Percentiles rank a stretch among this genome's conserved stretches.
Conservation (phyloP, 2,329 filamentous ascomycete species). For the Penicillium decumbens region DNA sequence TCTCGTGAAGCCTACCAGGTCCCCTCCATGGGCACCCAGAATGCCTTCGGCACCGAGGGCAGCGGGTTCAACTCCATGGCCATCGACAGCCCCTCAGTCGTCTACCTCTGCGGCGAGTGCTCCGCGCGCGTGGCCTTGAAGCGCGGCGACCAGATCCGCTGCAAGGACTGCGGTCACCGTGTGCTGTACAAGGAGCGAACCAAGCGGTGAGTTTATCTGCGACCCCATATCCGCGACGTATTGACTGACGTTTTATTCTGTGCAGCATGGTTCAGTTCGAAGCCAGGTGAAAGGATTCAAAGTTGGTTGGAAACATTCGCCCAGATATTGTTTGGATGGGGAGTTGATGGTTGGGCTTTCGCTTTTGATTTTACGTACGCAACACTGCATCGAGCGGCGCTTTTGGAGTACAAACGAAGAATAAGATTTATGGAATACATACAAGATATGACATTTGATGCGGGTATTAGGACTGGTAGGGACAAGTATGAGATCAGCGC, state of each 20-base stretch:
- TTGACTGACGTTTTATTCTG: constrained; percentile 10
- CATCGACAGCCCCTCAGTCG: constrained; percentile 54
- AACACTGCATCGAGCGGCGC: constrained; percentile 33
- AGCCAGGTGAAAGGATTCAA: constrained; percentile 60
- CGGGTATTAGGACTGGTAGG: neutral
- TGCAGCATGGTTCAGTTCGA: constrained; percentile 96
- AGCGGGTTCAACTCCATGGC: constrained; percentile 36
- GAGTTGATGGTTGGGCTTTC: constrained; percentile 11
- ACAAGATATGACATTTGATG: neutral
- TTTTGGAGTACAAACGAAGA: constrained; percentile 23
- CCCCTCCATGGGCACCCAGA: constrained; percentile 51
- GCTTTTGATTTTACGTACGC: constrained; percentile 13
- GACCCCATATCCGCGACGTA: constrained; percentile 1
- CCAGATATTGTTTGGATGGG: neutral
- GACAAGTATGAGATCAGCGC: neutral
- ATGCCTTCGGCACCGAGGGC: constrained; percentile 40
- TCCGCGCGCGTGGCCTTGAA: constrained; percentile 70
- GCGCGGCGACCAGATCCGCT: constrained; percentile 74
- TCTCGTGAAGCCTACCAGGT: constrained; percentile 75
- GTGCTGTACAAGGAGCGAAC: constrained; percentile 97
- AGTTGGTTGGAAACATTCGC: neutral
- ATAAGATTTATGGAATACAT: neutral
- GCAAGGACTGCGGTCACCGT: constrained; percentile 88
- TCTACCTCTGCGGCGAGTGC: constrained; percentile 80
- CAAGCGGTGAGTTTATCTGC: constrained; percentile 68